Conservation (phyloP, 2,329 filamentous ascomycete species). For the Blastomyces percursus region DNA sequence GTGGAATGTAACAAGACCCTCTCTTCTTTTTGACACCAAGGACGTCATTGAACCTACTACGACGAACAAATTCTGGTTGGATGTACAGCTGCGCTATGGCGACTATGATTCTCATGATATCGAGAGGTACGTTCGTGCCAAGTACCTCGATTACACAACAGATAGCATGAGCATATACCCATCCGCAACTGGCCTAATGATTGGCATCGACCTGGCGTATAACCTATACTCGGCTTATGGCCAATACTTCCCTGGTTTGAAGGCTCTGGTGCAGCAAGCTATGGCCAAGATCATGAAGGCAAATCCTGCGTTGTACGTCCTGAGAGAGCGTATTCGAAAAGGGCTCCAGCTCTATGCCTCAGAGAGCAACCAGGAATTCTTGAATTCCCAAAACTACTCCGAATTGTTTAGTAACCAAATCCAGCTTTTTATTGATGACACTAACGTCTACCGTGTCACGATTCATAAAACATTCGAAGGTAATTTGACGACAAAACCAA, state of each 20-base stretch:
- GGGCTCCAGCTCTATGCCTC: constrained; percentile 96
- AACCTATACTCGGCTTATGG: constrained; percentile 97
- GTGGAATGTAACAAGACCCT: constrained; percentile 94
- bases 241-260: constrained; percentile 96
- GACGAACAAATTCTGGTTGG: constrained; percentile 98
- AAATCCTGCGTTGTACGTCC: constrained; percentile 88
- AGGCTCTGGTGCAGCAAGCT: constrained; percentile 88
- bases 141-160: constrained; percentile 97
- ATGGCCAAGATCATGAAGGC: constrained; percentile 99
- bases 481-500: constrained; percentile 97
- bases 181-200: constrained; percentile 92
- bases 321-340: constrained; percentile 96
- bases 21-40: constrained; percentile 89
- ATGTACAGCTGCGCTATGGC: constrained; percentile 91
- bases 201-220: constrained; percentile 94
- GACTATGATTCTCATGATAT: constrained; percentile 99
- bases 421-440: constrained; percentile 97
- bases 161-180: constrained; percentile 99
- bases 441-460: constrained; percentile 97
- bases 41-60: constrained; percentile 87
- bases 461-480: constrained; percentile 99
- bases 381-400: constrained; percentile 99
- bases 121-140: constrained; percentile 91
- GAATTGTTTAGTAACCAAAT: constrained; percentile 99
- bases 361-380: constrained; percentile 97